Percentiles rank a stretch among this genome's conserved stretches.
phyloP scores from a whole-genome alignment of 306 rosid genomes.

The Begonia loranthoides region DNA sequence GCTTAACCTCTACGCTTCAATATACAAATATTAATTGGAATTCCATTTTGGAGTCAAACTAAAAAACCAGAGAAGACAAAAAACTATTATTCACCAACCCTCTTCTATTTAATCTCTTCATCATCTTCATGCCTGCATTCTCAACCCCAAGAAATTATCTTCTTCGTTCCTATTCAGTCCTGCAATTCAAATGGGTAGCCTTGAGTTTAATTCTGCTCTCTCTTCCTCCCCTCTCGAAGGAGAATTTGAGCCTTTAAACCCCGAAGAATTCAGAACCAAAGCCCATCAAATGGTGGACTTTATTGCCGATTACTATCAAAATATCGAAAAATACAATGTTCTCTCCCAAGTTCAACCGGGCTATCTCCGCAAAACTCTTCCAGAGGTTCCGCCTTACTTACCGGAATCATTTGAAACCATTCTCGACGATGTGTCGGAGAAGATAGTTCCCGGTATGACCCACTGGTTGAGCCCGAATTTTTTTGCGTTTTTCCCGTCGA shows the following conservation, averaged over 20 bases:
- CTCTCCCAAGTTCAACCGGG: conserved; percentile 33
- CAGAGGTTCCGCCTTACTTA: conserved; percentile 23
- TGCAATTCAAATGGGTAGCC: conserved; percentile 18
- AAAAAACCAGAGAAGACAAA: too few relatives aligned
- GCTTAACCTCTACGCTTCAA: too few relatives aligned
- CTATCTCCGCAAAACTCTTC: conserved; percentile 23
- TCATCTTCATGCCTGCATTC: too few relatives aligned
- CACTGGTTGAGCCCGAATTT: conserved; percentile 52
- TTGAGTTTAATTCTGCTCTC: conserved; percentile 8
- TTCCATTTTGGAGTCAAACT: too few relatives aligned
- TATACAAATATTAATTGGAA: too few relatives aligned
- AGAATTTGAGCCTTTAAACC: conserved; percentile 30
- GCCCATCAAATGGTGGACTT: conserved; percentile 54
- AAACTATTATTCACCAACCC: too few relatives aligned
- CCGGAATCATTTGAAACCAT: conserved; percentile 40
- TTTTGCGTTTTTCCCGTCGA: conserved; percentile 38
- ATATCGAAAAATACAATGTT: conserved; percentile 28
- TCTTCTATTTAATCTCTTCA: too few relatives aligned
- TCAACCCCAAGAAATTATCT: too few relatives aligned
- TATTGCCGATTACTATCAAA: conserved; percentile 33
- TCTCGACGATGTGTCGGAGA: conserved; percentile 26
- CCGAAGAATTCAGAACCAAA: conserved; percentile 42
- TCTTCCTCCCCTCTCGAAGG: neutral
- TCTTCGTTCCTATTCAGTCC: too few relatives aligned
- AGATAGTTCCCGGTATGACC: conserved; percentile 49